Base-by-base conservation (phyloP, 495 filamentous ascomycete genomes). In the Neurospora sp. region DNA sequence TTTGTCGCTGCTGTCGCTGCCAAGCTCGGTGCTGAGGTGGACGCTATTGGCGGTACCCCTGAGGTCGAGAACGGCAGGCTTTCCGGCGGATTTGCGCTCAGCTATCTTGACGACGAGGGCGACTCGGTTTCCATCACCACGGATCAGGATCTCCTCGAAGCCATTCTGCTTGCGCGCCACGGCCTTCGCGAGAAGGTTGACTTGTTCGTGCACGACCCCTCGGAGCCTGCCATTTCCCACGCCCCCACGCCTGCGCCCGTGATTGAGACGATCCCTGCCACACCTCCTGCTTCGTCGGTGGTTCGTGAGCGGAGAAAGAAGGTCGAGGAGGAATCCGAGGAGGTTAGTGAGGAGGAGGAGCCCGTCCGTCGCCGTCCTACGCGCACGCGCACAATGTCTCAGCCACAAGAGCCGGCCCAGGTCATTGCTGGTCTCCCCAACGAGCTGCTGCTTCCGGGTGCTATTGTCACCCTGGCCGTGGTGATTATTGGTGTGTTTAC, bases 111-210 rank as follows among this genome's bases (percentile, higher is more conserved):
- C 80, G 94, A 98, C 76, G 96, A 99, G 78, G 96, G 96, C 46
- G 96, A 99, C 79, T 94, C 95, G 10, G 96, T 99, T 27, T 97
- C 94, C 69, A 96, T 99, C 80, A 99, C 96, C 37, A 98, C 94
- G 0, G 94, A 98, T 78, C 90, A 92, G 72, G 96, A 99, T 79
- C 88, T 99, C 44, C 81, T 95, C 4, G 96, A 99, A 81, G 94
- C 96, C 5, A 94, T 99, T 73, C 83, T 89, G 14, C 88, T 98
- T 38, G 91, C 96, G 3, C 90, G 92, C 66, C 91, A 90, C 18
- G 86, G 88, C 66, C 89, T 84, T 72, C 89, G 89, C 44, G 95
- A 97, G 72, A 99, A 98, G 86, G 96, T 99, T 39, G 95, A 99
- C 76, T 86, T 99, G 12, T 98, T 97, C 77, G 94, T 99, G 70